Base-by-base conservation (phyloP, 768 basidiomycete genomes). In the Serendipita sp. region DNA sequence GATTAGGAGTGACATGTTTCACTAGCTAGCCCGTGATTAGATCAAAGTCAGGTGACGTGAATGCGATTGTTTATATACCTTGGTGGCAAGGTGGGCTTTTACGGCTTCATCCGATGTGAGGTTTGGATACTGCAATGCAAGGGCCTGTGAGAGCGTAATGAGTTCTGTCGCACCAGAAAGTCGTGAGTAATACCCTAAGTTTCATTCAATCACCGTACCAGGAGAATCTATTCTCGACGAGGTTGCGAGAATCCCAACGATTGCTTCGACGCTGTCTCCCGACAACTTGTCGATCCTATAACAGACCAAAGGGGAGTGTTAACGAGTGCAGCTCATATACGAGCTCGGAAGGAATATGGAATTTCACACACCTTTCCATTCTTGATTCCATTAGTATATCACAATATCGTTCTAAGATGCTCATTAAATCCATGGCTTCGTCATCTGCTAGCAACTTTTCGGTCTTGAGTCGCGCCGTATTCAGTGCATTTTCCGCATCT, bases 201-300 rank as follows among this genome's bases (percentile, higher is more conserved):
- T n/a, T 8, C 8, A 5, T 18, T 8, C 48, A n/a, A 51, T 8
- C 8, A n/a, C 8, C n/a, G 4, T 60, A 60, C 56, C 56, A n/a
- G 56, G 30, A 8, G 56, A 60, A 60, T 60, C 56, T 60, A 60
- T 60, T 32, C 56, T 10, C n/a, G 56, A 60, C 28, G 56, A 32
- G 8, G 56, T 60, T n/a, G 56, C 56, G 8, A 60, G 56, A 4
- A 60, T 60, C 16, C 56, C 56, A 38, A n/a, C 23, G 16, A 60
- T 60, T 28, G 56, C 56, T n/a, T 60, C 56, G 16, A 60, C 23
- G 18, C 34, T 10, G 8, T 60, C 56, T 35, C 32, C 30, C 8
- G 16, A 23, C 32, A 60, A 32, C 32, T 36, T 23, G 35, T 32
- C 56, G 16, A 35, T 38, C 23, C 56, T 60, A 30, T 8, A 32